Evolutionary conservation across 306 rosid genomes (phyloP), one percentile per base, ranked within the genome.

Genomic region (Datisca glomerata): DNA sequence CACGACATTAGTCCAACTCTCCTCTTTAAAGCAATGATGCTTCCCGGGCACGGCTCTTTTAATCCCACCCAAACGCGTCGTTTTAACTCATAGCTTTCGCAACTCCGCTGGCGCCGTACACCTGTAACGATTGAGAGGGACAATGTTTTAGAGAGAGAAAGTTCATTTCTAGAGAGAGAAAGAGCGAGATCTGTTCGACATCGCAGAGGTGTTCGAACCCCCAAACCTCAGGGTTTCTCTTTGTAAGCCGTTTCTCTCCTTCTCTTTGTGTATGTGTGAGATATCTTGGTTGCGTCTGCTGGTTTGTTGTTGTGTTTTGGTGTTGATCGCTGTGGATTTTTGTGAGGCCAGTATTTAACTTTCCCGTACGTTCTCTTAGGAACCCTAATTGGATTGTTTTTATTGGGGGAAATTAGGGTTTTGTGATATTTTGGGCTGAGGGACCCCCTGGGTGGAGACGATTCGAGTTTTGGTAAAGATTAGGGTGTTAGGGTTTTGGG

Each of bases 161-260:
- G 63, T 18, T 46, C 23, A 7, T 41, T 49, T 38, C 21, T 63
- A 54, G 61, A 60, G 73, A 63, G 71, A 57, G 49, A 31, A 44
- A 50, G 60, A 35, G 62, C 70, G 44, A 81, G 94, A 87, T 87
- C 93, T 75, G 87, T 57, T 70, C 73, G 81, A 55, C 22, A 53
- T 22, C 51, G 45, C 37, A 21, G 39, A 52, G 66, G 70, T 67
- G 39, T 50, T 27, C 41, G 47, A 24, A 61, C 65, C 65, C 52
- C 64, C 48, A 68, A 81, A 66, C 70, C 80, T 73, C 59, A 60
- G 51, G 65, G 24, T 24, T 7, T 20, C n/a, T 45, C 15, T 18
- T 7, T 45, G 61, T 58, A 56, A 67, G 69, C 67, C 50, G 41
- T 35, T 10, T 31, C 17, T 23, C 19, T 46, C 24, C 21, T 13